phyloP scores from a whole-genome alignment of 2,329 filamentous ascomycete species.

The Ambrosiella cleistominuta region DNA sequence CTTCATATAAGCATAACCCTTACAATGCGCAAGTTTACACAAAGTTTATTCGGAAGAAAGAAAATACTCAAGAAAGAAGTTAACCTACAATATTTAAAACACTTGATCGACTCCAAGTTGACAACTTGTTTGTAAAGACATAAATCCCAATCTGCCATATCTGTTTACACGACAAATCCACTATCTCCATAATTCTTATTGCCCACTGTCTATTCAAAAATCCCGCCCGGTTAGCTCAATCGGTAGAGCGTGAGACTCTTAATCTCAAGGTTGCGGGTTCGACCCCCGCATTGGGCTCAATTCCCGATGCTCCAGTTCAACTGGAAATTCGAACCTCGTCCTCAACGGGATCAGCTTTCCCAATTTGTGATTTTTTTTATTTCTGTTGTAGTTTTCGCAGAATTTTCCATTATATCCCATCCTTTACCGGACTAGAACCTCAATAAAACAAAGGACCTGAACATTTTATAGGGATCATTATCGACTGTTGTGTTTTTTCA shows the following conservation, averaged over 20 bases:
- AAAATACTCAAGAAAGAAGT: too few species aligned
- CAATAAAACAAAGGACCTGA: neutral
- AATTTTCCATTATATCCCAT: neutral
- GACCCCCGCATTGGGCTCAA: slow-evolving; percentile 21
- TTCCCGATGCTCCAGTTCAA: slow-evolving; percentile 12
- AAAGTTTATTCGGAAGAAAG: neutral
- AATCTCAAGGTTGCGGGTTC: slow-evolving; percentile 29
- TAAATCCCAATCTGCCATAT: neutral
- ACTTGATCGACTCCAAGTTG: too few species aligned
- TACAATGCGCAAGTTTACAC: neutral
- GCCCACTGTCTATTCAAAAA: neutral
- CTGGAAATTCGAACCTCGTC: slow-evolving; percentile 11
- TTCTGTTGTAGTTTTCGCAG: neutral
- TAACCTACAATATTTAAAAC: too few species aligned
- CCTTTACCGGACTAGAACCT: neutral
- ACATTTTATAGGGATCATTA: too few species aligned
- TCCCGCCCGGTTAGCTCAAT: slow-evolving; percentile 44
- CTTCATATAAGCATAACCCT: neutral
- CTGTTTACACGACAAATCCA: neutral
- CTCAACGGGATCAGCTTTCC: neutral
- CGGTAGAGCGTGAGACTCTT: slow-evolving; percentile 60
- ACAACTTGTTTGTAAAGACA: neutral
- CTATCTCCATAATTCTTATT: neutral
- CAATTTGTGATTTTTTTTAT: neutral
- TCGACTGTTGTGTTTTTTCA: too few species aligned